phyloP scores from a whole-genome alignment of 306 rosid genomes.

The Citrullus amarus region DNA sequence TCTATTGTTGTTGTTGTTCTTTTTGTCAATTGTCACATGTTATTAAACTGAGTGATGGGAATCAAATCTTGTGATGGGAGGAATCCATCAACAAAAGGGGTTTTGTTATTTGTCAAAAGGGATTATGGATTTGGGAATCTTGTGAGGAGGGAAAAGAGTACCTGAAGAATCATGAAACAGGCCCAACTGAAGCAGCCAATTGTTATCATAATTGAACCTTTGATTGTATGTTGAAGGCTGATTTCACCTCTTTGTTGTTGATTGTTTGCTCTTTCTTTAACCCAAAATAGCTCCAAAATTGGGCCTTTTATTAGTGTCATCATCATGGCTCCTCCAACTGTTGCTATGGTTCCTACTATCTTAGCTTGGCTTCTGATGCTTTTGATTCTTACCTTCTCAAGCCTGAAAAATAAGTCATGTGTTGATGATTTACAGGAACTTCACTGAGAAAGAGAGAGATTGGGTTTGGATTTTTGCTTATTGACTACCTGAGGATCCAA shows the following conservation, averaged over 20 bases:
- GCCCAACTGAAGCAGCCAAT: slow-evolving; percentile 77
- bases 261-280: slow-evolving; percentile 15
- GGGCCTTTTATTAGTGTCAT: slow-evolving; percentile 86
- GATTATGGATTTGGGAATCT: neutral
- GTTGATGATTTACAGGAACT: neutral
- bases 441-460: neutral
- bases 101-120: neutral
- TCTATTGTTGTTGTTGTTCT: neutral
- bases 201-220: slow-evolving; percentile 52
- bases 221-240: slow-evolving; percentile 36
- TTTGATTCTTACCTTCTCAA: slow-evolving; percentile 51
- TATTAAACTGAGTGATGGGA: neutral
- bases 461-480: neutral
- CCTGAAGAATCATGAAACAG: slow-evolving; percentile 67
- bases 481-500: slow-evolving; percentile 44
- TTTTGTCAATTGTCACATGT: neutral
- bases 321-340: slow-evolving; percentile 78
- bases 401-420: slow-evolving; percentile 22
- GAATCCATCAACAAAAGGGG: neutral
- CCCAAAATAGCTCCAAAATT: slow-evolving; percentile 32
- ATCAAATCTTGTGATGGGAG: neutral
- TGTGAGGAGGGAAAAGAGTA: slow-evolving; percentile 7
- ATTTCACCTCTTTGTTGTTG: slow-evolving; percentile 17
- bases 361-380: slow-evolving; percentile 63
- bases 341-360: slow-evolving; percentile 63